Conservation (phyloP, 2,329 filamentous ascomycete species). For the Penicillium sp. region DNA sequence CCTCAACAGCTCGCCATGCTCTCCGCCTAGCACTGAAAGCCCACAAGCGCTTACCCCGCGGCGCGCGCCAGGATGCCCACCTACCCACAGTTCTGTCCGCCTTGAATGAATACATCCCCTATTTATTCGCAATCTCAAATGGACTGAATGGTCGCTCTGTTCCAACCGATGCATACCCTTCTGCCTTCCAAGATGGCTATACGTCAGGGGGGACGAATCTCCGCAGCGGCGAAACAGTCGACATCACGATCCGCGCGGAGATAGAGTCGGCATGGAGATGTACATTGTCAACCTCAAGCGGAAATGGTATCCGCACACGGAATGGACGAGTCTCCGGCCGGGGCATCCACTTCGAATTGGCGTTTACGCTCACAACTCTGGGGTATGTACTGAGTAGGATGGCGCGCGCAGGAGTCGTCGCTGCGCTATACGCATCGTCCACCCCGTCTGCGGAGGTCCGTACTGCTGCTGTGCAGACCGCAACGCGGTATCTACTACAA, state of each 20-base stretch:
- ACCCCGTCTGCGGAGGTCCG: slow-evolving; percentile 67
- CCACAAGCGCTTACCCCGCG: slow-evolving; percentile 77
- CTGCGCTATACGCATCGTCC: slow-evolving; percentile 63
- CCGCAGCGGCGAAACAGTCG: slow-evolving; percentile 59
- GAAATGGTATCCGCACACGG: slow-evolving; percentile 44
- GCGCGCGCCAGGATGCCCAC: slow-evolving; percentile 64
- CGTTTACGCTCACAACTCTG: slow-evolving; percentile 73
- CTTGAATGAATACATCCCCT: slow-evolving; percentile 76
- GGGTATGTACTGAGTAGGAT: slow-evolving; percentile 71
- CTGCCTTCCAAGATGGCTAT: neutral
- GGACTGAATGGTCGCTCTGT: slow-evolving; percentile 54
- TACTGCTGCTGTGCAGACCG: slow-evolving; percentile 65
- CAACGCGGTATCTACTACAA: slow-evolving; percentile 74
- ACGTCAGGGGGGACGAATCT: neutral
- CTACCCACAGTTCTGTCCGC: slow-evolving; percentile 67
- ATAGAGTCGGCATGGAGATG: slow-evolving; percentile 79
- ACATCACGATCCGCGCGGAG: slow-evolving; percentile 63
- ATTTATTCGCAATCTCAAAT: slow-evolving; percentile 72
- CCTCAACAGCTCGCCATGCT: slow-evolving; percentile 79
- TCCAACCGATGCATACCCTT: neutral
- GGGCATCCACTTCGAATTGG: slow-evolving; percentile 78
- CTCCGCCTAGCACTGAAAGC: slow-evolving; percentile 81
- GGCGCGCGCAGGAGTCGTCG: slow-evolving; percentile 69
- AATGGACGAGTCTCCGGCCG: slow-evolving; percentile 67
- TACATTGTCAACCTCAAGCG: slow-evolving; percentile 62